Evolutionary conservation across 2,329 filamentous ascomycete genomes (phyloP).

Genomic region (Ambrosiella xylebori): DNA sequence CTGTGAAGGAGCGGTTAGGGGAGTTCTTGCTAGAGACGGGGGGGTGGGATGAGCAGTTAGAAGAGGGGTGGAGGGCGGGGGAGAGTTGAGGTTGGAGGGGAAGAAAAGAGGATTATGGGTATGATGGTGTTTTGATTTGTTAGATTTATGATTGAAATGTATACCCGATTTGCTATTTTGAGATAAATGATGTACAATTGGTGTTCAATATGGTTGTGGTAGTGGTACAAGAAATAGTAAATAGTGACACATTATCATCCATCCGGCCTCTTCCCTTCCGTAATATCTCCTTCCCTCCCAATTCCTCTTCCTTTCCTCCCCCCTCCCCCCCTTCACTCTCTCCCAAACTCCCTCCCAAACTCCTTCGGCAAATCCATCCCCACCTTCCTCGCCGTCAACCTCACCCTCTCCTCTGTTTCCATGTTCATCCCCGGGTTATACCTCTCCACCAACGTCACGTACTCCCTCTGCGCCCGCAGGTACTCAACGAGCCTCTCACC

Average conservation of each 20-base stretch:
- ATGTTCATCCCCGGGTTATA: conserved; percentile 90
- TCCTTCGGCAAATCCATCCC: conserved; percentile 75
- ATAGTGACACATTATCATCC: background rate
- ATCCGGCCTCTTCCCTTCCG: background rate
- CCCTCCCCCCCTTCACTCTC: background rate
- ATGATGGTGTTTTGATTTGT: background rate
- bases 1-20: conserved; percentile 57
- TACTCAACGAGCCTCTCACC: conserved; percentile 71
- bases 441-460: conserved; percentile 64
- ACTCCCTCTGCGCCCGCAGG: conserved; percentile 68
- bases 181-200: background rate
- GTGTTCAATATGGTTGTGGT: background rate
- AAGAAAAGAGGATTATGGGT: background rate
- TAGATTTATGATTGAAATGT: background rate
- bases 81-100: conserved; percentile 18
- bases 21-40: conserved; percentile 56
- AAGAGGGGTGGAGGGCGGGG: conserved; percentile 32
- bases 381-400: conserved; percentile 69
- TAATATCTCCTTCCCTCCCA: background rate
- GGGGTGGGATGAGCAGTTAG: conserved; percentile 73
- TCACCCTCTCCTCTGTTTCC: conserved; percentile 67
- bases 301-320: background rate
- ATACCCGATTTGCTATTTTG: background rate
- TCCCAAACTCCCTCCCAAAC: conserved; percentile 24
- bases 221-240: too few species aligned